Conservation (phyloP, 192 early-diverging fungal species). For the Irineochytrium annulatum region DNA sequence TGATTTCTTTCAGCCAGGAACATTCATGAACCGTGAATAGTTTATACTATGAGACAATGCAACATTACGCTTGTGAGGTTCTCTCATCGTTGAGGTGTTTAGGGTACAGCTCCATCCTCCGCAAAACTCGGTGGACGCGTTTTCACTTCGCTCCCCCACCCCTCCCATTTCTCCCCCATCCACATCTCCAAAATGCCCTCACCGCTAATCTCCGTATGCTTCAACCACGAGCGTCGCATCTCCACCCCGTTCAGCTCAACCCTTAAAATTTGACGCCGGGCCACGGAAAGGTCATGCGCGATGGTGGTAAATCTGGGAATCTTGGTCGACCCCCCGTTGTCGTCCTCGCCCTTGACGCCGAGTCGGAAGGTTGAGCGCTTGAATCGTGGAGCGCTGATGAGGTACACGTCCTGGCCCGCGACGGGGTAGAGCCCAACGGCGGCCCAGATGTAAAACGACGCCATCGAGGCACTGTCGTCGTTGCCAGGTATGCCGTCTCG, state of each 20-base stretch:
- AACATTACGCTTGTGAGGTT: too few relatives aligned
- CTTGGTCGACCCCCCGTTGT: not conserved
- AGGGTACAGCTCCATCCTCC: too few relatives aligned
- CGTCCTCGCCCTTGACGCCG: too few relatives aligned
- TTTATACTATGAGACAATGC: too few relatives aligned
- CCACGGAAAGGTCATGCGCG: not conserved
- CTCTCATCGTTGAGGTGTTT: too few relatives aligned
- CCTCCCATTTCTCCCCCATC: not conserved
- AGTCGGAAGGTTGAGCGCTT: not conserved
- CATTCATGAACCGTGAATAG: too few relatives aligned
- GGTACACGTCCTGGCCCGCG: conserved; percentile 27
- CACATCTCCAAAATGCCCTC: not conserved
- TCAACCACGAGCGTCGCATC: not conserved
- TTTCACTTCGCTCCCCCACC: not conserved
- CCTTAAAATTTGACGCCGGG: not conserved
- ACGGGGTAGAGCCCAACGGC: conserved; percentile 29
- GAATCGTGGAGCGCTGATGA: conserved; percentile 20
- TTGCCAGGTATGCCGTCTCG: conserved; percentile 26
- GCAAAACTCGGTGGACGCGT: not conserved
- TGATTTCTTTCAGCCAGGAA: too few relatives aligned
- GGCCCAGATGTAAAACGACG: conserved; percentile 19
- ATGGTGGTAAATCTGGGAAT: not conserved
- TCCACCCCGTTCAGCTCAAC: not conserved
- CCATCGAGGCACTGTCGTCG: conserved; percentile 26
- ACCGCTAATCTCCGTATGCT: not conserved